Evolutionary conservation across 1,139 yeast species (phyloP).

Genomic region (Yarrowia galli): DNA sequence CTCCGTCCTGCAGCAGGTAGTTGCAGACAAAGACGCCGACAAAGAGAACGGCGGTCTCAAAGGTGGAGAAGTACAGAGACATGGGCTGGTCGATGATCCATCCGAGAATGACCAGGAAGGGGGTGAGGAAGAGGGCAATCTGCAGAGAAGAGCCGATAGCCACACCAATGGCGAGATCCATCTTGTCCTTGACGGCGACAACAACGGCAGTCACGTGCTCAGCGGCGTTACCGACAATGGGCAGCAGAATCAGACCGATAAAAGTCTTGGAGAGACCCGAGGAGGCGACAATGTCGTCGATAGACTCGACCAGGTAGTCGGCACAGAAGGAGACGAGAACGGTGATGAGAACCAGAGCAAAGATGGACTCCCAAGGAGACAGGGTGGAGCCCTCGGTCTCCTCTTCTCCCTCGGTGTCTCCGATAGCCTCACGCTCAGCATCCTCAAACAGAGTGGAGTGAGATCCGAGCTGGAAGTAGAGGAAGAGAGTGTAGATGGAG

Average conservation of each 20-base stretch:
- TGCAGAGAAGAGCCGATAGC: slow-evolving; percentile 98
- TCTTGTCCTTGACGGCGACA: slow-evolving; percentile 94
- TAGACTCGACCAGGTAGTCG: slow-evolving; percentile 89
- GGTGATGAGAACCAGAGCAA: slow-evolving; percentile 65
- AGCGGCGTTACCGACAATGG: slow-evolving; percentile 98
- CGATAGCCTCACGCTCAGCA: slow-evolving; percentile 51
- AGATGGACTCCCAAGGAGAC: slow-evolving; percentile 46
- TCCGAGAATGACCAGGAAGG: slow-evolving; percentile 90
- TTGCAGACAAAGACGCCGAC: slow-evolving; percentile 87
- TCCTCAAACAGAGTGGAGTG: slow-evolving; percentile 71
- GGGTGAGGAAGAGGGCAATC: slow-evolving; percentile 92
- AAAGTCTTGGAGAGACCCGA: slow-evolving; percentile 93
- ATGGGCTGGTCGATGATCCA: slow-evolving; percentile 92
- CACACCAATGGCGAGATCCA: slow-evolving; percentile 97
- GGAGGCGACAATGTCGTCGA: slow-evolving; percentile 82
- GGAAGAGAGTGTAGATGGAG: slow-evolving; percentile 76
- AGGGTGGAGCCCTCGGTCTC: slow-evolving; percentile 45
- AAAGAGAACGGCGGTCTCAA: slow-evolving; percentile 90
- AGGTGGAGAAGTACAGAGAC: slow-evolving; percentile 89
- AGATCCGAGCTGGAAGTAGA: slow-evolving; percentile 86
- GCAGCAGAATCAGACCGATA: slow-evolving; percentile 90
- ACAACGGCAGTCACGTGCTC: slow-evolving; percentile 96
- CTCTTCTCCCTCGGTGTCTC: slow-evolving; percentile 48
- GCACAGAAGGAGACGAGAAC: slow-evolving; percentile 90
- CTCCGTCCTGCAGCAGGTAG: slow-evolving; percentile 89